These are phyloP conservation scores for Pythium myriotylum DNA, from an alignment of 352 stramenopile species.

Conservation along the genomic window DNA sequence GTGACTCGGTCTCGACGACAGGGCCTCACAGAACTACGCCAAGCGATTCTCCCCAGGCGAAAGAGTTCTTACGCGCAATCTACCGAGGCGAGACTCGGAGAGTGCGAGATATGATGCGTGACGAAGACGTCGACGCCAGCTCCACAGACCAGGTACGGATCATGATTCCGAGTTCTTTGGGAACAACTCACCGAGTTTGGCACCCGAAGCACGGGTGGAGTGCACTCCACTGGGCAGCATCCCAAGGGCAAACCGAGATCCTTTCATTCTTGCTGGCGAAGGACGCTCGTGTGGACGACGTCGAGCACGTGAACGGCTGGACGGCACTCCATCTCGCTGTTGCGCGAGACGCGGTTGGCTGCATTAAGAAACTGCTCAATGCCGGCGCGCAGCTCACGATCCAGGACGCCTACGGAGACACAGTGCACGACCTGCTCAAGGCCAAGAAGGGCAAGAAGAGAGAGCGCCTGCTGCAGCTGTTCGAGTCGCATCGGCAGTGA, in stretches of 20 bases:
- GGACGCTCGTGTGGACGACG: conserved; percentile 48
- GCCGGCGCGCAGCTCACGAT: conserved; percentile 40
- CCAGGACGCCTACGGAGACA: conserved; percentile 63
- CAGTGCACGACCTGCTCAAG: conserved; percentile 39
- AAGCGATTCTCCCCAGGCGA: conserved; percentile 53
- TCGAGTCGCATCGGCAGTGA: conserved; percentile 33
- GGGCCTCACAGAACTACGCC: conserved; percentile 43
- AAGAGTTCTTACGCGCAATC: conserved; percentile 66
- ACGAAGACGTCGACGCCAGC: conserved; percentile 45
- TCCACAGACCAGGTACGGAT: conserved; percentile 51
- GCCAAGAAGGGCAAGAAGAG: conserved; percentile 48
- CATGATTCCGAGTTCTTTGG: no score
- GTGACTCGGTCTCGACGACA: conserved; percentile 21
- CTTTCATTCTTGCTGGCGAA: conserved; percentile 49
- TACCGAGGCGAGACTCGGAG: conserved; percentile 56
- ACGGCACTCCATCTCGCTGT: conserved; percentile 68
- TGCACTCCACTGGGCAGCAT: conserved; percentile 76
- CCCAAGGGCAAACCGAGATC: conserved; percentile 59
- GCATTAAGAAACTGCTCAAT: conserved; percentile 50
- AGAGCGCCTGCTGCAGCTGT: conserved; percentile 41
- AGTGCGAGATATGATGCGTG: conserved; percentile 57
- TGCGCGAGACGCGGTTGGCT: conserved; percentile 46
- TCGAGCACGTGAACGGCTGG: conserved; percentile 77
- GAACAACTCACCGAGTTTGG: no score
- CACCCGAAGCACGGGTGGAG: conserved; percentile 71